Percentiles rank a stretch among this genome's conserved stretches.
phyloP scores from a whole-genome alignment of 345 rosid species.

The Camelina laxa region DNA sequence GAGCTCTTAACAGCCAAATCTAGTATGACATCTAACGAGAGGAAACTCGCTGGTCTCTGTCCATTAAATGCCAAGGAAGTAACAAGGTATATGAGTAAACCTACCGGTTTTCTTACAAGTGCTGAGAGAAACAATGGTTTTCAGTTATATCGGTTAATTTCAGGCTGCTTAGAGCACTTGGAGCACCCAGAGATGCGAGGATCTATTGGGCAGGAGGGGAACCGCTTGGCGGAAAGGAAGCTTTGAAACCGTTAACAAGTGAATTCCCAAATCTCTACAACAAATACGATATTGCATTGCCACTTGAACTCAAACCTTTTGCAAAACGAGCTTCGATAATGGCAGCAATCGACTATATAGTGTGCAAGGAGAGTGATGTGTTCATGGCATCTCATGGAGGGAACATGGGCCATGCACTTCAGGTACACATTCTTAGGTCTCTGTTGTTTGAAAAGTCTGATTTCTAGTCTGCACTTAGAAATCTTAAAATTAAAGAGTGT shows the following conservation, averaged over 20 bases:
- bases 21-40: conserved; percentile 75
- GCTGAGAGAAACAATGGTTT: neutral
- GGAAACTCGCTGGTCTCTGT: conserved; percentile 90
- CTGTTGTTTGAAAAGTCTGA: neutral
- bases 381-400: conserved; percentile 99
- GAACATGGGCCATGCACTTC: conserved; percentile 94
- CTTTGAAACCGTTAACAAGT: conserved; percentile 63
- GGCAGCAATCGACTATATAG: conserved; percentile 92
- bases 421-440: conserved; percentile 50
- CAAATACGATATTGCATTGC: conserved; percentile 80
- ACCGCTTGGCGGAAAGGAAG: conserved; percentile 85
- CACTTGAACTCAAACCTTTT: conserved; percentile 83
- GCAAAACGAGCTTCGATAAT: conserved; percentile 74
- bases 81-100: conserved; percentile 57
- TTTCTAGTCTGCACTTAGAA: neutral
- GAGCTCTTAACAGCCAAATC: conserved; percentile 89
- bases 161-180: conserved; percentile 94
- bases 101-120: neutral
- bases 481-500: conserved; percentile 2
- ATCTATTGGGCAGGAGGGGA: conserved; percentile 98
- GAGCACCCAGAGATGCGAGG: conserved; percentile 70
- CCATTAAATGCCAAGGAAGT: conserved; percentile 90
- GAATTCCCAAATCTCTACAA: conserved; percentile 80
- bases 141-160: neutral
- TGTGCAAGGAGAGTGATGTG: conserved; percentile 81